These are phyloP conservation scores for Penicillium paradoxum DNA, from an alignment of 495 filamentous ascomycete species.

Conservation along the genomic window DNA sequence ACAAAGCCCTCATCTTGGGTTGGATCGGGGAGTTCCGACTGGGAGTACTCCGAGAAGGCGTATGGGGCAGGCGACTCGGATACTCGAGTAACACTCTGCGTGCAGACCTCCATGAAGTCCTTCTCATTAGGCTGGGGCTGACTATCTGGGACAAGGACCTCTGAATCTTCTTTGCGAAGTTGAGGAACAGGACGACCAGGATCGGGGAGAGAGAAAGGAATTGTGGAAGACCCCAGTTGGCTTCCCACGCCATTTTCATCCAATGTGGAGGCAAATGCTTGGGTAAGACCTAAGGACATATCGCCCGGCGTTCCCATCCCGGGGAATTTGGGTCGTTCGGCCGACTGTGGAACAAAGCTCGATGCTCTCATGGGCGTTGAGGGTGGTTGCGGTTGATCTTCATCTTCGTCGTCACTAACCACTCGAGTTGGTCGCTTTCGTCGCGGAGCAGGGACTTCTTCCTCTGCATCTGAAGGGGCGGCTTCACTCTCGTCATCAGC, in stretches of 20 bases:
- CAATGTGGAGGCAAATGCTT: conserved; percentile 91
- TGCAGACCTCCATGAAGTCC: conserved; percentile 29
- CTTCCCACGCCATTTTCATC: conserved; percentile 50
- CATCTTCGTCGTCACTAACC: conserved; percentile 51
- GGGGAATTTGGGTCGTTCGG: conserved; percentile 46
- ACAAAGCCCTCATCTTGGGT: conserved; percentile 84
- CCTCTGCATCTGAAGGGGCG: conserved; percentile 23
- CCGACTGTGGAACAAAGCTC: conserved; percentile 22
- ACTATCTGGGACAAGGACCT: conserved; percentile 61
- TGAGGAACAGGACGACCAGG: conserved; percentile 42
- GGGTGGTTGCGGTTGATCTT: conserved; percentile 31
- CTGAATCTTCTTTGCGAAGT: conserved; percentile 42
- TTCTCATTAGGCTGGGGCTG: conserved; percentile 43
- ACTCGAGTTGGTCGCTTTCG: conserved; percentile 40
- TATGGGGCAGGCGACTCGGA: conserved; percentile 40
- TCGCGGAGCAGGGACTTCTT: conserved; percentile 19
- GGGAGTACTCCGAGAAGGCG: conserved; percentile 53
- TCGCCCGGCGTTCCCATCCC: conserved; percentile 48
- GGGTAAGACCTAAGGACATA: conserved; percentile 72
- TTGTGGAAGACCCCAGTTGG: conserved; percentile 41
- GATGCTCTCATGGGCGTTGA: conserved; percentile 34
- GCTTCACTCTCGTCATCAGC: conserved; percentile 28
- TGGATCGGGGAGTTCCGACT: conserved; percentile 63
- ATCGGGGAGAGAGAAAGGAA: conserved; percentile 47
- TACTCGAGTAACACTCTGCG: conserved; percentile 31